These are phyloP conservation scores for Calonectria multiphialidica DNA, from an alignment of 2,329 filamentous ascomycete species.

Conservation along the genomic window DNA sequence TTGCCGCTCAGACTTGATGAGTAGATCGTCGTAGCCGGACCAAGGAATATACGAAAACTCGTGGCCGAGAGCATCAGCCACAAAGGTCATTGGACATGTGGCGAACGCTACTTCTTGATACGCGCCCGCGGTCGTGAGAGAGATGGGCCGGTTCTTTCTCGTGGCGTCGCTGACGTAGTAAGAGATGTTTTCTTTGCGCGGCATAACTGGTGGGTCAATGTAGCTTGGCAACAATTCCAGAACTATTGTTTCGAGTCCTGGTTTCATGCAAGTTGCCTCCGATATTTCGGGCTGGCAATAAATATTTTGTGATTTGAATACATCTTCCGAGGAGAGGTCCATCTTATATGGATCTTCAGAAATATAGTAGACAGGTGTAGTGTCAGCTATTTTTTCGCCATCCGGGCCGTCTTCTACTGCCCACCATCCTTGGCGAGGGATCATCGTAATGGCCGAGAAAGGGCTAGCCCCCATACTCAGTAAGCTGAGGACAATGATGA, in stretches of 20 bases:
- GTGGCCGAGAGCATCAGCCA: not conserved
- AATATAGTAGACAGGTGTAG: not conserved
- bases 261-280: not conserved
- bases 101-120: not conserved
- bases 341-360: not conserved
- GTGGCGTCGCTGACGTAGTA: not conserved
- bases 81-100: not conserved
- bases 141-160: not conserved
- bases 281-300: not conserved
- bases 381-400: not conserved
- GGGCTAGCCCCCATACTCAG: not conserved
- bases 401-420: not conserved
- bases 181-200: not conserved
- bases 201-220: not conserved
- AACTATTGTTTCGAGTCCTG: not conserved
- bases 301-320: not conserved
- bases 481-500: not conserved
- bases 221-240: not conserved
- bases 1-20: not conserved
- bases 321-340: not conserved
- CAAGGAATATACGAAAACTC: not conserved
- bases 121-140: not conserved
- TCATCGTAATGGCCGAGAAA: not conserved
- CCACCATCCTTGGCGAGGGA: not conserved
- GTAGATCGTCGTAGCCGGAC: not conserved